Evolutionary conservation across 345 rosid genomes (phyloP), one percentile per base, ranked within the genome.

Genomic region (Salix brachista): DNA sequence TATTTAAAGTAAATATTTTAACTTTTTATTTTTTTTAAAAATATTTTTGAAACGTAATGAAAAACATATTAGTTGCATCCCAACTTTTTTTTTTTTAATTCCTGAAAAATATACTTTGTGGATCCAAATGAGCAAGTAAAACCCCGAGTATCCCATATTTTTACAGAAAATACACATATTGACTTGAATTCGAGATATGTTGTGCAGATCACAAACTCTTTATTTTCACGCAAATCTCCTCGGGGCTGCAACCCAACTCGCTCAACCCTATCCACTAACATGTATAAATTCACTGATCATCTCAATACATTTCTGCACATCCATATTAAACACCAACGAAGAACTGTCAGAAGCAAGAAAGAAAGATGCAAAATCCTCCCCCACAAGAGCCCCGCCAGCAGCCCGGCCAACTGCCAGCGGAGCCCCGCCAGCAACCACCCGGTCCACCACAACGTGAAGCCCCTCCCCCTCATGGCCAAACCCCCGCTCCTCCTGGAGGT

Each of bases 341-440:
- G 25, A 9, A 17, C 8, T 4, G 5, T n/a, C 3, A 19, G 4
- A 67, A 10, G 46, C 2, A 42, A 42, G 14, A 37, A 39, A 26
- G 18, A 36, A 76, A 76, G 39, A 73, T 81, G 83, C 80, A 68
- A 65, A 73, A 78, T 41, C 86, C 79, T 67, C 83, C 83, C 13
- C 86, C 81, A 25, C 73, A 72, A 36, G 46, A 70, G 67, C 83
- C 79, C 19, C 71, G 19, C 1, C 78, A 70, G 17, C 60, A 48
- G 8, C 75, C 61, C 0, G 74, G 21, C 6, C 25, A 39, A 5
- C 82, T 71, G 10, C 28, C 79, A 12, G 67, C 77, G 7, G 73
- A 78, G 6, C 80, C 74, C 17, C 78, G 65, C 0, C 65, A 68
- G 19, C 82, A 65, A 0, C 82, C 76, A 21, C 81, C 81, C 2